These are phyloP conservation scores for Leccinellum luteum DNA, from an alignment of 768 basidiomycete species.

Conservation along the genomic window DNA sequence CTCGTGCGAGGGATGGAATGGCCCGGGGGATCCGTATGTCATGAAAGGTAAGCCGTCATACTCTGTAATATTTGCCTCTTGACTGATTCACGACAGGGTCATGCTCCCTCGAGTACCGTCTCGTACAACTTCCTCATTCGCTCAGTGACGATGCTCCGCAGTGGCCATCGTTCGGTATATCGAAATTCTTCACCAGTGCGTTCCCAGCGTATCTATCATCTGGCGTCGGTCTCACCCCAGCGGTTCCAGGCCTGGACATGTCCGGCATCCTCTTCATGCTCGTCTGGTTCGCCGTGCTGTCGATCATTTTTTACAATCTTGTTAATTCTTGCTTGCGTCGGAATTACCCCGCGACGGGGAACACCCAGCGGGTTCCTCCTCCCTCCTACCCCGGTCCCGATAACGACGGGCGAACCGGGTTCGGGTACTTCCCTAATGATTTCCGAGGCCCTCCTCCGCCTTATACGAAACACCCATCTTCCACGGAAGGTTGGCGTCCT, in stretches of 20 bases:
- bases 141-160: conserved; percentile 18
- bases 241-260: conserved; percentile 43
- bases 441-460: conserved; percentile 54
- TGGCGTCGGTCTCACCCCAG: background rate
- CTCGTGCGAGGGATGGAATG: conserved; percentile 88
- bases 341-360: conserved; percentile 28
- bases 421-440: conserved; percentile 54
- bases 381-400: conserved; percentile 32
- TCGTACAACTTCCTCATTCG: conserved; percentile 61
- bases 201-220: background rate
- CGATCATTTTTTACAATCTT: conserved; percentile 55
- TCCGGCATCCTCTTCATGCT: conserved; percentile 51
- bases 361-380: conserved; percentile 28
- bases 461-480: conserved; percentile 42
- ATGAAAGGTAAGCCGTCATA: conserved; percentile 61
- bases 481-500: conserved; percentile 47
- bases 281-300: conserved; percentile 53
- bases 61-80: background rate
- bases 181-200: conserved; percentile 25
- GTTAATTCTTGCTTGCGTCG: conserved; percentile 51
- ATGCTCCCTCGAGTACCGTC: conserved; percentile 81
- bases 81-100: conserved; percentile 51
- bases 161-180: conserved; percentile 10
- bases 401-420: conserved; percentile 22
- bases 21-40: conserved; percentile 79